Evolutionary conservation across 108 stramenopile species (phyloP), one percentile per base, ranked within the genome.

Genomic region (Aurantiochytrium sp.): DNA sequence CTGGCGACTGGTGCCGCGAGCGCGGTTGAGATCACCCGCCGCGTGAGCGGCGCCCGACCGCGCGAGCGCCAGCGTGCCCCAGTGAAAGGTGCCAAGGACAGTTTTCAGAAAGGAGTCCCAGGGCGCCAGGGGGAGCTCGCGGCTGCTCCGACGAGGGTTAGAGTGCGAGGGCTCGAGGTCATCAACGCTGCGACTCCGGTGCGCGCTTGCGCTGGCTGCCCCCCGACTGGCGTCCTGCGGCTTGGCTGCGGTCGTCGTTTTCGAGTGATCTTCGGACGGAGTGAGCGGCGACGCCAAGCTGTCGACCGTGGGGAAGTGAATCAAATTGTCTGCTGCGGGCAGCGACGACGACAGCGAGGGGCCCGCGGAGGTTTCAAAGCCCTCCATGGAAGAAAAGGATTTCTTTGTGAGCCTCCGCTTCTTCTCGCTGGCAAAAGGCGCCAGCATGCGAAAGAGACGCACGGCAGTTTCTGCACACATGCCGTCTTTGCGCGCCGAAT

Each of bases 61-160:
- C 15, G 73, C 73, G 12, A 81, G 73, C 17, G 73, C 73, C 36
- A 81, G 39, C 12, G 39, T 2, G 6, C 73, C 73, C 42, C 39
- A 48, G n/a, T 48, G 73, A 48, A 81, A 81, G 39, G 42, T 48
- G 15, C 45, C 42, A 41, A 81, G 42, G 32, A 81, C 12, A 41
- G 45, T 81, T 17, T 81, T 81, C 21, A 81, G 45, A 48, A 81
- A 81, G n/a, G 30, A 6, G 45, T 81, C 73, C 73, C 73, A 81
- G 0, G 73, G 59, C 19, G 59, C 59, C 8, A 65, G 59, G 22
- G 59, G 59, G 24, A 65, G 59, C 59, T 65, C 59, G 34, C 59
- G 59, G 34, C 59, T 65, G 59, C 59, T 65, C 10, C 59, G 59
- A 12, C 59, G 59, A 34, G 15, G 59, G 59, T 19, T 65, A 15